Base-by-base conservation (phyloP, 768 basidiomycete genomes). In the Phaeotremella fagi region DNA sequence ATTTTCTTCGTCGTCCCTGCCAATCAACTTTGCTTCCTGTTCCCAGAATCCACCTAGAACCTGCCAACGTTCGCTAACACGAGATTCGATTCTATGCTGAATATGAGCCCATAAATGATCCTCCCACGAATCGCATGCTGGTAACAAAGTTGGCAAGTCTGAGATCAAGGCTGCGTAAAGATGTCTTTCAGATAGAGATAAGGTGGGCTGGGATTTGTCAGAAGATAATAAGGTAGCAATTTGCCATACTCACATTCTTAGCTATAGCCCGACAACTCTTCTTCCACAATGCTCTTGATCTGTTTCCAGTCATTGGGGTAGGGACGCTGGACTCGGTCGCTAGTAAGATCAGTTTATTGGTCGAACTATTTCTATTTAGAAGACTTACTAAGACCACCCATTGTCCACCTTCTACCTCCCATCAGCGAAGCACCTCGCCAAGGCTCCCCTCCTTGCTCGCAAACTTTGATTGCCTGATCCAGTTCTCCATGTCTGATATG, bases 81-180 rank as follows among this genome's bases (percentile, higher is more conserved):
- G 83, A 26, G 78, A 79, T 41, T 83, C 85, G 68, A 86, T 81
- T 54, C 86, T 84, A 61, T 89, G 84, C 29, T 57, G 61, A 46
- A 91, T 78, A 53, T 88, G 85, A 0, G 88, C 89, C 95, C 95
- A 99, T 0, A 98, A 78, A 68, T 92, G 85, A 66, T 99, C 95
- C 66, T 92, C 88, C 92, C 94, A 98, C 20, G 87, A 86, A 28
- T 84, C 76, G 66, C 89, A 92, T 2, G 86, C 82, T 0, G 83
- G 80, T 57, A 86, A 83, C 1, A 78, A 72, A 80, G 84, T 42
- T 79, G 81, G 12, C 79, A 85, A 27, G 84, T 92, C 24, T 79
- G 77, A 77, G 4, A 75, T 84, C 6, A 99, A 81, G 0, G 90
- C 84, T 0, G 91, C 92, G 61, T 90, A 92, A 0, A 98, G 77